A percentile compares a stretch with the other conserved stretches of the same genome.
Conservation (phyloP, 805 yeast species). For the Saccharomycopsis malanga region DNA sequence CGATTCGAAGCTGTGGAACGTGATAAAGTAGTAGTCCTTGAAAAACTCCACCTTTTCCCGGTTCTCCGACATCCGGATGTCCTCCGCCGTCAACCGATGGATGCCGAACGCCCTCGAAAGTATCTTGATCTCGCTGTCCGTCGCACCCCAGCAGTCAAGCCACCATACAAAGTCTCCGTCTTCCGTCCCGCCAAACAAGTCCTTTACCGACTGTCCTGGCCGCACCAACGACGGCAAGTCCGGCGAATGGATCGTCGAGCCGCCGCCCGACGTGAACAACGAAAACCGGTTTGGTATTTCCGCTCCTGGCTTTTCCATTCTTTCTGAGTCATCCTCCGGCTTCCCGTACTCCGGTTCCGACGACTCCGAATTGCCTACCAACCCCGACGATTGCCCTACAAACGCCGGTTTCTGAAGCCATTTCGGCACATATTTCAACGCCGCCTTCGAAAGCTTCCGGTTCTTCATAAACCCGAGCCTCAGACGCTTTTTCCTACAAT, state of each 20-base stretch:
- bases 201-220: slow-evolving; percentile 39
- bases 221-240: slow-evolving; percentile 70
- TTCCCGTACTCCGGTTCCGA: slow-evolving; percentile 22
- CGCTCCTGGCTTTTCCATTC: too few relatives aligned
- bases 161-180: slow-evolving; percentile 69
- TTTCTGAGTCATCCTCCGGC: neutral
- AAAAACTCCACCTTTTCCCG: slow-evolving; percentile 96
- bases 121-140: slow-evolving; percentile 89
- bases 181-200: slow-evolving; percentile 1
- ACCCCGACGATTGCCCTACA: neutral
- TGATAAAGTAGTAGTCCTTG: slow-evolving; percentile 83
- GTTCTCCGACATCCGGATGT: slow-evolving; percentile 91
- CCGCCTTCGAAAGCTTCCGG: slow-evolving; percentile 15
- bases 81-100: slow-evolving; percentile 96
- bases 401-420: slow-evolving; percentile 8
- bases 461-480: neutral
- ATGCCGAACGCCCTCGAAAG: slow-evolving; percentile 90
- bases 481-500: neutral
- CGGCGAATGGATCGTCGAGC: slow-evolving; percentile 83
- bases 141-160: slow-evolving; percentile 90
- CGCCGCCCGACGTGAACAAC: slow-evolving; percentile 73
- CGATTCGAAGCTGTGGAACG: slow-evolving; percentile 92
- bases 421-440: slow-evolving; percentile 13
- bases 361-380: neutral
- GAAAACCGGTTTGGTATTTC: slow-evolving; percentile 44